A percentile compares a stretch with the other conserved stretches of the same genome.
These are phyloP conservation scores for Pichia terricola DNA, from an alignment of 1,139 yeast genomes.

Conservation along the genomic window DNA sequence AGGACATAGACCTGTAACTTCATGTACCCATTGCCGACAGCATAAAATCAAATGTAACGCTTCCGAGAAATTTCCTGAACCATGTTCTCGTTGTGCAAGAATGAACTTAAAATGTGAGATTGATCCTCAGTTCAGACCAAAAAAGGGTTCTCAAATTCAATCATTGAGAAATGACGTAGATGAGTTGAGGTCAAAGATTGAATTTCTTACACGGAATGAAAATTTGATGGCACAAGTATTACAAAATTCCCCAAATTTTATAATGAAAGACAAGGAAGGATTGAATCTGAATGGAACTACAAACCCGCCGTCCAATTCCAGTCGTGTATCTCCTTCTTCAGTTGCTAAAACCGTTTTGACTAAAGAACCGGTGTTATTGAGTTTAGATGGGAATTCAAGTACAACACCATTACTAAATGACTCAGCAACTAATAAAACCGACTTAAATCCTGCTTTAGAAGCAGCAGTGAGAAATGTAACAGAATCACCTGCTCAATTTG, in stretches of 20 bases:
- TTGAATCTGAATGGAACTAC: background rate
- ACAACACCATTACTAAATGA: conserved; percentile 30
- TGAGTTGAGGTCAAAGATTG: conserved; percentile 69
- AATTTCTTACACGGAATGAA: conserved; percentile 63
- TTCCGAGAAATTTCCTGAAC: conserved; percentile 68
- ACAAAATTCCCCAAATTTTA: conserved; percentile 19
- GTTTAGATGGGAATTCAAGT: conserved; percentile 15
- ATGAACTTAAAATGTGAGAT: conserved; percentile 79
- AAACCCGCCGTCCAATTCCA: background rate
- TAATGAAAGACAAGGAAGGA: background rate
- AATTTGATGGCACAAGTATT: conserved; percentile 56
- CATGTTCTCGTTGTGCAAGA: conserved; percentile 75
- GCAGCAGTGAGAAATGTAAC: conserved; percentile 13
- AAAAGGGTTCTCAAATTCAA: conserved; percentile 85
- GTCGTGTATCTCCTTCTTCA: conserved; percentile 9
- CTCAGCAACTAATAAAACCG: conserved; percentile 28
- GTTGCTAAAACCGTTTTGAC: conserved; percentile 22
- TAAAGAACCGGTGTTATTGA: conserved; percentile 20
- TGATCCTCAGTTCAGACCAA: conserved; percentile 86
- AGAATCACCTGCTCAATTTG: conserved; percentile 16
- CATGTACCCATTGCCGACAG: conserved; percentile 91
- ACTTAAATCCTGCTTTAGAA: conserved; percentile 17
- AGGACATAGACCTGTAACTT: conserved; percentile 77
- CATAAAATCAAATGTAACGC: conserved; percentile 94
- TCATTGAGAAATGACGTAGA: conserved; percentile 76